Percentiles rank a stretch among this genome's conserved stretches.
Conservation (phyloP, 306 rosid genomes). For the Benincasa hispida region DNA sequence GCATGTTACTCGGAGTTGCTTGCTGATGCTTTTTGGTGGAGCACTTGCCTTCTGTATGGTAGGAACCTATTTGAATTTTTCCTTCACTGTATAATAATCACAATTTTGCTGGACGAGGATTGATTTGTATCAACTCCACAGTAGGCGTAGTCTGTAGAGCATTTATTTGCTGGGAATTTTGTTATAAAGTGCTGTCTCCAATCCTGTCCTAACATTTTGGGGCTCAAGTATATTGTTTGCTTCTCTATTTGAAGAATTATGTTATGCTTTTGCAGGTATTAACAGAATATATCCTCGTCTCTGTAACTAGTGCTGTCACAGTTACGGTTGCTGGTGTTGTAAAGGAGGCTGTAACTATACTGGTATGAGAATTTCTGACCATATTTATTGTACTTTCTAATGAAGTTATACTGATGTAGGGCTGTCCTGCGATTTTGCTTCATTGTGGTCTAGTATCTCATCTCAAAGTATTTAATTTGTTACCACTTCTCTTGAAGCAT, state of each 20-base stretch:
- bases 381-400: conserved; percentile 3
- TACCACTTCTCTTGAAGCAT: not conserved
- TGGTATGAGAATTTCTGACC: conserved; percentile 40
- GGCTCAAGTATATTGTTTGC: not conserved
- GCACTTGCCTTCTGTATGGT: conserved; percentile 92
- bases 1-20: conserved; percentile 69
- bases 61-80: conserved; percentile 10
- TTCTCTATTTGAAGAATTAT: not conserved
- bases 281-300: conserved; percentile 79
- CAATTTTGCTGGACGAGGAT: not conserved
- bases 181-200: not conserved
- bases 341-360: conserved; percentile 91
- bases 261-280: conserved; percentile 50
- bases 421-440: not conserved
- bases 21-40: conserved; percentile 87
- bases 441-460: not conserved
- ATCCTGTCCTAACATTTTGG: not conserved
- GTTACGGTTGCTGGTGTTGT: conserved; percentile 97
- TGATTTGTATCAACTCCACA: not conserved
- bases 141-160: not conserved
- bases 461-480: not conserved
- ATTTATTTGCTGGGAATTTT: not conserved
- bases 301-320: conserved; percentile 94
- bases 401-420: not conserved
- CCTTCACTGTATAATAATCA: conserved; percentile 4